phyloP scores from a whole-genome alignment of 2,329 filamentous ascomycete species.

The Cladosporium sp. region DNA sequence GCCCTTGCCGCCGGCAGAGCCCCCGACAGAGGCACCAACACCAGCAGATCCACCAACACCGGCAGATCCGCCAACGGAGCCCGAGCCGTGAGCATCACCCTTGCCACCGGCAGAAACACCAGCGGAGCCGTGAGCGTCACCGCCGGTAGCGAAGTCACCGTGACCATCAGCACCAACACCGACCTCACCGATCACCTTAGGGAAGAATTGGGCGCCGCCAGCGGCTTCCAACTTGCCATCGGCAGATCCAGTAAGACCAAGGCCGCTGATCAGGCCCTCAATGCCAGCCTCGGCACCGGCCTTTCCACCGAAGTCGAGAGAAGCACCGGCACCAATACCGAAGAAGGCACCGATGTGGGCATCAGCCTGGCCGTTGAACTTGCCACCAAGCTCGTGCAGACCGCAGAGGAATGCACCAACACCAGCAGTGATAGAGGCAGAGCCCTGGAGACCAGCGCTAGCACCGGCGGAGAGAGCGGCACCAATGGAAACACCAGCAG shows the following conservation, averaged over 20 bases:
- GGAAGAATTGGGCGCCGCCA: slow-evolving; percentile 4
- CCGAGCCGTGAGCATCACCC: not conserved
- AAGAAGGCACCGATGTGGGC: slow-evolving; percentile 7
- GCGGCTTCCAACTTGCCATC: slow-evolving; percentile 1
- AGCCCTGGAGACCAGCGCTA: not conserved
- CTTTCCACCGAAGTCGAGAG: not conserved
- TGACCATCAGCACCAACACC: slow-evolving; percentile 7
- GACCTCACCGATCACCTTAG: slow-evolving; percentile 1
- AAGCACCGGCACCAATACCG: not conserved
- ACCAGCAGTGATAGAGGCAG: not conserved
- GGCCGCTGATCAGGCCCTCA: slow-evolving; percentile 8
- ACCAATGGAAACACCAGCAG: not conserved
- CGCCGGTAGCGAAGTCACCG: not conserved
- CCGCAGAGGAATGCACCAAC: slow-evolving; percentile 9
- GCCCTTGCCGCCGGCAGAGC: not conserved
- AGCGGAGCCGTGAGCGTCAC: not conserved
- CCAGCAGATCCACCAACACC: not conserved
- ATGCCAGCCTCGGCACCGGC: not conserved
- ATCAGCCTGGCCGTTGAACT: slow-evolving; percentile 4
- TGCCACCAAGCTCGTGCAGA: slow-evolving; percentile 3
- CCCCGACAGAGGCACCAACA: not conserved
- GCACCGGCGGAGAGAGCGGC: slow-evolving; percentile 6
- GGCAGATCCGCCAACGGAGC: not conserved
- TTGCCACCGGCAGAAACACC: not conserved
- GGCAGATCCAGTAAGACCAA: slow-evolving; percentile 8